A percentile compares a stretch with the other conserved stretches of the same genome.
Evolutionary conservation across 805 yeast genomes (phyloP).

Genomic region (Nakazawaea wickerhamii): DNA sequence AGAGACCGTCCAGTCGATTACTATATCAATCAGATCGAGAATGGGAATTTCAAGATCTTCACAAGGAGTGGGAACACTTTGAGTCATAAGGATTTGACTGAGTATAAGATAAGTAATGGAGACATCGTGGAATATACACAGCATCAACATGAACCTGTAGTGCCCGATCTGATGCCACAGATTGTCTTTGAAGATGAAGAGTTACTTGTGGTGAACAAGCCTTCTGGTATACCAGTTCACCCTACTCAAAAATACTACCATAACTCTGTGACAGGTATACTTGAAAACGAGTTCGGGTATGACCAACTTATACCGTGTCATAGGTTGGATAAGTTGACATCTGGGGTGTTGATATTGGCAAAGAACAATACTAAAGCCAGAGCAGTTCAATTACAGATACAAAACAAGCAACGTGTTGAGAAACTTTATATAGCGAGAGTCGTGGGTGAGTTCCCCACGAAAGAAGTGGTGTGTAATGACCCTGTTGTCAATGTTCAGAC

Average conservation of each 20-base stretch:
- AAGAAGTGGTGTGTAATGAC: slow-evolving; percentile 26
- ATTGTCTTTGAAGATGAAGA: slow-evolving; percentile 33
- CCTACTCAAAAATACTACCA: slow-evolving; percentile 40
- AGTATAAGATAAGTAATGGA: slow-evolving; percentile 14
- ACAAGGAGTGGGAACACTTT: slow-evolving; percentile 4
- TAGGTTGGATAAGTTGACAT: slow-evolving; percentile 46
- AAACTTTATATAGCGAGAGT: slow-evolving; percentile 46
- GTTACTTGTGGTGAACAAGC: slow-evolving; percentile 42
- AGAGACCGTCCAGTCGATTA: slow-evolving; percentile 22
- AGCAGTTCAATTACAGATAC: slow-evolving; percentile 28
- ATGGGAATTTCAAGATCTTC: slow-evolving; percentile 8
- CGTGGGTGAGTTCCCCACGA: slow-evolving; percentile 34
- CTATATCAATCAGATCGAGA: slow-evolving; percentile 18
- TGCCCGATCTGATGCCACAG: slow-evolving; percentile 21
- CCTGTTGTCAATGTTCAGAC: slow-evolving; percentile 31
- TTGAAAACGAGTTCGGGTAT: slow-evolving; percentile 26
- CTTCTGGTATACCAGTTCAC: slow-evolving; percentile 50
- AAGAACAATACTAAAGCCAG: slow-evolving; percentile 29
- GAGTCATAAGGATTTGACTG: slow-evolving; percentile 14
- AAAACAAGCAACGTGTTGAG: slow-evolving; percentile 20
- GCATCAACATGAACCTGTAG: slow-evolving; percentile 44
- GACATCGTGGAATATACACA: slow-evolving; percentile 24
- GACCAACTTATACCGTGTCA: slow-evolving; percentile 31
- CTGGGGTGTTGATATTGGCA: slow-evolving; percentile 44
- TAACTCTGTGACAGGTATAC: slow-evolving; percentile 39